Conservation (phyloP, 2,329 filamentous ascomycete genomes). For the Neopestalotiopsis clavispora region DNA sequence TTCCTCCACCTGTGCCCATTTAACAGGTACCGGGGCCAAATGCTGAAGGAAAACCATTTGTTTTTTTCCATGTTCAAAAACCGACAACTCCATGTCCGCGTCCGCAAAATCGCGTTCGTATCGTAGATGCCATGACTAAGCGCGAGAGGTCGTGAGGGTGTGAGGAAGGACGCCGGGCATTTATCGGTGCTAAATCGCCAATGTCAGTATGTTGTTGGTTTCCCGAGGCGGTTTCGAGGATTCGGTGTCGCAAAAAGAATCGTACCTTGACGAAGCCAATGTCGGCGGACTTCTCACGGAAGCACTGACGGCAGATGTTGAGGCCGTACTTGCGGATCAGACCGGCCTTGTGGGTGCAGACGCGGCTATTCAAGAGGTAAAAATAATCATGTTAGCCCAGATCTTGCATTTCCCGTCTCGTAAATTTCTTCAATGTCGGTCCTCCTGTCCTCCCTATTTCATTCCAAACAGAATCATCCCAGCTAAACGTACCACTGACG, state of each 20-base stretch:
- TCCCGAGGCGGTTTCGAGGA: not conserved
- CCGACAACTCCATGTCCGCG: constrained; percentile 34
- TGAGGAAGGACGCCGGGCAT: constrained; percentile 11
- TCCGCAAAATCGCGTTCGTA: constrained; percentile 27
- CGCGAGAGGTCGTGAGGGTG: constrained; percentile 24
- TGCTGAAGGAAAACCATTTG: constrained; percentile 22
- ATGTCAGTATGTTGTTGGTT: constrained; percentile 18
- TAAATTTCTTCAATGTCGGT: not conserved
- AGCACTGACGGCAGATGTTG: constrained; percentile 83
- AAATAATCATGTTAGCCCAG: constrained; percentile 21
- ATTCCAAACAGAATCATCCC: constrained; percentile 8
- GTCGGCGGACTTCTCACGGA: constrained; percentile 75
- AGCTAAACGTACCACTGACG: constrained; percentile 78
- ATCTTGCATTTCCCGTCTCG: not conserved
- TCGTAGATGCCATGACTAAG: constrained; percentile 28
- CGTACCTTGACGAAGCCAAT: constrained; percentile 75
- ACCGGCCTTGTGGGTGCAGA: constrained; percentile 94
- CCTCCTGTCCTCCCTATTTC: constrained; percentile 8
- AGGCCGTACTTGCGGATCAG: constrained; percentile 99
- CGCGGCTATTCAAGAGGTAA: constrained; percentile 51
- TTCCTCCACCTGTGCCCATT: constrained; percentile 22
- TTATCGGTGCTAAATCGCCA: constrained; percentile 30
- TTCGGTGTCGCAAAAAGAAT: not conserved
- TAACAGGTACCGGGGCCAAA: constrained; percentile 22
- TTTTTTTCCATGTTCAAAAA: constrained; percentile 30